A percentile compares a stretch with the other conserved stretches of the same genome.
Conservation (phyloP, 768 basidiomycete species). For the Pisolithus tinctorius region DNA sequence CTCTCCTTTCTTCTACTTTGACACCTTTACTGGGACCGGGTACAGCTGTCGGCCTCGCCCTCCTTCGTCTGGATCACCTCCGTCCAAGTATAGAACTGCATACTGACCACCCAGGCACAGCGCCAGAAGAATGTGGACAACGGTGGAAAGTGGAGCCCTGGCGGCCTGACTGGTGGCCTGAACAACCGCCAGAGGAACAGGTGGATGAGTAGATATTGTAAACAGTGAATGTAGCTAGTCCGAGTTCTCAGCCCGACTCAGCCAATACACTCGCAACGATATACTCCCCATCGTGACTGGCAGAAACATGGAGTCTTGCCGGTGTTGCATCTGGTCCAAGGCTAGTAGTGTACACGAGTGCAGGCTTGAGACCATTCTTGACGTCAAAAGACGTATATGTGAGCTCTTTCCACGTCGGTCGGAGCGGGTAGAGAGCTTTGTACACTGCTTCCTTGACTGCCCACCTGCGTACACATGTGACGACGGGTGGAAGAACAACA, state of each 20-base stretch:
- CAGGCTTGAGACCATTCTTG: constrained; percentile 34
- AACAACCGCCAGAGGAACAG: constrained; percentile 15
- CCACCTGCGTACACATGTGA: constrained; percentile 45
- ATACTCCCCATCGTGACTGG: constrained; percentile 81
- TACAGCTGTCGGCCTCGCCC: constrained; percentile 61
- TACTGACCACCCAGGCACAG: constrained; percentile 12
- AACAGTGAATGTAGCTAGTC: constrained; percentile 8
- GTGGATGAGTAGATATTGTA: constrained; percentile 12
- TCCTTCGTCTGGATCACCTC: constrained; percentile 71
- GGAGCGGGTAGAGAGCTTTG: constrained; percentile 71
- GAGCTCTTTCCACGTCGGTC: constrained; percentile 72
- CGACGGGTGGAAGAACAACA: too few relatives aligned
- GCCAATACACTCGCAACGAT: constrained; percentile 61
- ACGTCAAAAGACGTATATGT: constrained; percentile 37
- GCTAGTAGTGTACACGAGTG: constrained; percentile 20
- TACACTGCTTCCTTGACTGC: constrained; percentile 81
- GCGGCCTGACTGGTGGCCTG: constrained; percentile 66
- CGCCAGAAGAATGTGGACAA: constrained; percentile 22
- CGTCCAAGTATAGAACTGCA: constrained; percentile 20
- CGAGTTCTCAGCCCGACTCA: constrained; percentile 27
- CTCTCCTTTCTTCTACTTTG: constrained; percentile 53
- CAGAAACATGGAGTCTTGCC: constrained; percentile 52
- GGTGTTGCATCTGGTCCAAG: constrained; percentile 5
- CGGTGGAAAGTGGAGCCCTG: constrained; percentile 48
- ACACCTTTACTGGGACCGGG: constrained; percentile 17